These are phyloP conservation scores for Cladophialophora immunda DNA, from an alignment of 2,329 filamentous ascomycete species.

Conservation along the genomic window DNA sequence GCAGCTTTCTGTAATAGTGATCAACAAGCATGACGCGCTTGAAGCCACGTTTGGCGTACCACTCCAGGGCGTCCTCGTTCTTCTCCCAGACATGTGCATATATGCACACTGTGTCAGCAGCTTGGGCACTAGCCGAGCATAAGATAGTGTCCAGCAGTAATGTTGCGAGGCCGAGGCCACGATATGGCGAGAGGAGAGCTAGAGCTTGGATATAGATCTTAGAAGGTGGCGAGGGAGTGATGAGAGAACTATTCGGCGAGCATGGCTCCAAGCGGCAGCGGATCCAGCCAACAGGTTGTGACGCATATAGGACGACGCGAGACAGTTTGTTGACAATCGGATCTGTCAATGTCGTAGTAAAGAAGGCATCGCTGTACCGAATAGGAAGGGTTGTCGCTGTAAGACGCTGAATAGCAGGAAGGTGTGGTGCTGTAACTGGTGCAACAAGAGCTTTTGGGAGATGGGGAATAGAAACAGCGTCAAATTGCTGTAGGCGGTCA, in stretches of 20 bases:
- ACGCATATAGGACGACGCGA: conserved; percentile 66
- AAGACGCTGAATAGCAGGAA: conserved; percentile 65
- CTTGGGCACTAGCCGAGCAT: conserved; percentile 36
- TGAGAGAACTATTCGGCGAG: conserved; percentile 9
- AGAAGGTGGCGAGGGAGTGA: conserved; percentile 40
- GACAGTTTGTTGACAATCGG: conserved; percentile 62
- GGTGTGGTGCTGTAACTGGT: conserved; percentile 60
- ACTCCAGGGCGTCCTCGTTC: conserved; percentile 66
- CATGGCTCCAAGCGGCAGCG: conserved; percentile 55
- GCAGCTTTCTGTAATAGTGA: conserved; percentile 67
- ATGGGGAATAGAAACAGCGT: conserved; percentile 42
- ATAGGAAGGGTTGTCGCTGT: conserved; percentile 68
- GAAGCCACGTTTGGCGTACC: conserved; percentile 69
- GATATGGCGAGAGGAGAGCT: conserved; percentile 67
- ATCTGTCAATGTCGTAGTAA: conserved; percentile 66
- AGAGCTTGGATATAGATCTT: conserved; percentile 70
- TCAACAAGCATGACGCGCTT: conserved; percentile 60
- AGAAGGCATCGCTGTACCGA: conserved; percentile 68
- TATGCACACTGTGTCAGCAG: conserved; percentile 51
- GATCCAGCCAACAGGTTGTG: conserved; percentile 55
- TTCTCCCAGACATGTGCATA: conserved; percentile 72
- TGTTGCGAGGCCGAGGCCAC: conserved; percentile 65
- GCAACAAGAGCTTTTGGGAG: conserved; percentile 62
- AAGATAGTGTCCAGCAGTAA: conserved; percentile 60
- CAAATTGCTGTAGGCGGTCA: neutral